phyloP scores from a whole-genome alignment of 2,329 filamentous ascomycete genomes.

The Coniosporium tulheliwenetii region DNA sequence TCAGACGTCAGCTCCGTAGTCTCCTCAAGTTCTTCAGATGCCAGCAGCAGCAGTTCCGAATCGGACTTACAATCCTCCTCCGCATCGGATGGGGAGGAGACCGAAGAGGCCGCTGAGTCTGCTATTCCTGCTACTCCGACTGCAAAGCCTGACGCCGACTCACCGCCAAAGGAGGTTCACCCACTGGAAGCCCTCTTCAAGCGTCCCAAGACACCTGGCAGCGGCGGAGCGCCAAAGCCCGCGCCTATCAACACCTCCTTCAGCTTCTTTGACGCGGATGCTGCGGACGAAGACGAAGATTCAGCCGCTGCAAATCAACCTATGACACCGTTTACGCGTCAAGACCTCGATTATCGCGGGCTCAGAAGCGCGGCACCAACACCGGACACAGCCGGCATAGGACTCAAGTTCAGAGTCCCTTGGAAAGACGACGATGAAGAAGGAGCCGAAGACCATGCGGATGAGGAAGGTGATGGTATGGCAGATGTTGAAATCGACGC shows the following conservation, averaged over 20 bases:
- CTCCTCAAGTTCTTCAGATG: slow-evolving; percentile 17
- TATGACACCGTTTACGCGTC: slow-evolving; percentile 68
- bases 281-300: slow-evolving; percentile 25
- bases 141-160: neutral
- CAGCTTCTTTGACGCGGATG: slow-evolving; percentile 50
- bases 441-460: slow-evolving; percentile 24
- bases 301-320: slow-evolving; percentile 26
- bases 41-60: slow-evolving; percentile 6
- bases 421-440: slow-evolving; percentile 29
- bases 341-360: slow-evolving; percentile 59
- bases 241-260: slow-evolving; percentile 44
- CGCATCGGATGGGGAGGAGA: slow-evolving; percentile 5
- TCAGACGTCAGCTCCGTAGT: slow-evolving; percentile 17
- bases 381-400: slow-evolving; percentile 75
- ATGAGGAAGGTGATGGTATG: slow-evolving; percentile 10
- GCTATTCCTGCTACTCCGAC: slow-evolving; percentile 1
- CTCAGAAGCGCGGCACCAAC: slow-evolving; percentile 85
- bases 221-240: slow-evolving; percentile 18
- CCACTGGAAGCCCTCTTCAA: slow-evolving; percentile 91
- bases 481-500: slow-evolving; percentile 1
- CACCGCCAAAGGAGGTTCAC: slow-evolving; percentile 40
- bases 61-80: slow-evolving; percentile 10
- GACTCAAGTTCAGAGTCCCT: slow-evolving; percentile 43
- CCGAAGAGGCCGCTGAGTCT: slow-evolving; percentile 5
- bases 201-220: slow-evolving; percentile 34